Base-by-base conservation (phyloP, 2,329 filamentous ascomycete genomes). In the Amauroascus verrucosus region DNA sequence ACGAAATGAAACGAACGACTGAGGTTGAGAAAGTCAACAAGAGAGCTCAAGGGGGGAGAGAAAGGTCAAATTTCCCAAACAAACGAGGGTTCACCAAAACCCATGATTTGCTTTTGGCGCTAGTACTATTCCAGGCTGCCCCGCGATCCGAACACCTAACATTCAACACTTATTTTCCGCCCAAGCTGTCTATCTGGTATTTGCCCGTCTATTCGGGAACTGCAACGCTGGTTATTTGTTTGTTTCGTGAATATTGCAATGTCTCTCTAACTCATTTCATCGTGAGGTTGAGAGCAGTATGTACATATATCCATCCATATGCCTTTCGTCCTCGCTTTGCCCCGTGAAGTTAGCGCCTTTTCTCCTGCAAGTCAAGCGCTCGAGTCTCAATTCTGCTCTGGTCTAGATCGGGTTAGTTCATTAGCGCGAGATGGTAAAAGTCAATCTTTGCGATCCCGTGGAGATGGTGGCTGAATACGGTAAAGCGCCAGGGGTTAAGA, bases 401-500 rank as follows among this genome's bases (percentile, higher is more conserved):
- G n/a, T n/a, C n/a, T n/a, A n/a, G n/a, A n/a, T n/a, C n/a, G n/a
- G n/a, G n/a, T n/a, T n/a, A n/a, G n/a, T n/a, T n/a, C n/a, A n/a
- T n/a, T n/a, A n/a, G n/a, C n/a, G n/a, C n/a, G n/a, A n/a, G n/a
- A n/a, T n/a, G n/a, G n/a, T n/a, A n/a, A n/a, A n/a, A n/a, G n/a
- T n/a, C n/a, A n/a, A n/a, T n/a, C 26, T 30, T 30, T 41, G 5
- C 38, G 20, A 24, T 16, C 7, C 45, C 45, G 30, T n/a, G 45
- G 45, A 35, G 14, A 33, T 14, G 5, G 2, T 28, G n/a, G 32
- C 22, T 35, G 16, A 14, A 51, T 43, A n/a, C 20, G 48, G 48
- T 20, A 18, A 32, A 52, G 49, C 30, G 49, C 32, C 49, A 52
- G 49, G 49, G 49, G 49, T 32, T 32, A 26, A 52, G 32, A 52